Conservation (phyloP, 768 basidiomycete species). For the Multifurca ochricompacta region DNA sequence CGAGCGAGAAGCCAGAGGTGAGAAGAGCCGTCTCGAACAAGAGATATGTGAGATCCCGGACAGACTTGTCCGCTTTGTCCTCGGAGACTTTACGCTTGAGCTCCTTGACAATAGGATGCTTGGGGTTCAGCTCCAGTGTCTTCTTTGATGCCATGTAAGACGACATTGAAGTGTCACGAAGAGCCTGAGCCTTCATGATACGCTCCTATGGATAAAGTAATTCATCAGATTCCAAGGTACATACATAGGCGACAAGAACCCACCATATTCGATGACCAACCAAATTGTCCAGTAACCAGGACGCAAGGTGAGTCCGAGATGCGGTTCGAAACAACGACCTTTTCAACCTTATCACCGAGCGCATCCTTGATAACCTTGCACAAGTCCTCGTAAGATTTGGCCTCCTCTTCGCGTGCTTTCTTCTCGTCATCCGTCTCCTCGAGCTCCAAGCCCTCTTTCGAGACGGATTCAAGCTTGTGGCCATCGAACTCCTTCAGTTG, state of each 20-base stretch:
- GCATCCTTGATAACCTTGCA: conserved; percentile 96
- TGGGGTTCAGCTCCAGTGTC: conserved; percentile 93
- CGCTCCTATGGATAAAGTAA: conserved; percentile 49
- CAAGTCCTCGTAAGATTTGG: conserved; percentile 73
- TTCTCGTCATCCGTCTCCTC: conserved; percentile 99
- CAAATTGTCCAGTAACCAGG: conserved; percentile 97
- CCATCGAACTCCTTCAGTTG: conserved; percentile 99
- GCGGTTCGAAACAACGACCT: conserved; percentile 96
- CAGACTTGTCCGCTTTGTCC: conserved; percentile 98
- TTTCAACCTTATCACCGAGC: conserved; percentile 99
- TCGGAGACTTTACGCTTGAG: conserved; percentile 91
- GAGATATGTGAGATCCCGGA: conserved; percentile 91
- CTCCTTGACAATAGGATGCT: conserved; percentile 91
- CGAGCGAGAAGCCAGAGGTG: conserved; percentile 91
- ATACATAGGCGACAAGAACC: conserved; percentile 20
- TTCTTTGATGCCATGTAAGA: conserved; percentile 99
- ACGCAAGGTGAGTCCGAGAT: conserved; percentile 96
- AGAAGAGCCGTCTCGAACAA: conserved; percentile 96
- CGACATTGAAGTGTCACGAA: conserved; percentile 94
- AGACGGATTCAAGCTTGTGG: conserved; percentile 95
- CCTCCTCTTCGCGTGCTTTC: conserved; percentile 79
- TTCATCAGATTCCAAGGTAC: background rate
- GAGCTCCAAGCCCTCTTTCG: conserved; percentile 98
- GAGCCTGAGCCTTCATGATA: conserved; percentile 99
- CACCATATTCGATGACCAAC: conserved; percentile 99